These are phyloP conservation scores for Hexamita inflata DNA, from an alignment of 208 protist genomes.

Conservation along the genomic window DNA sequence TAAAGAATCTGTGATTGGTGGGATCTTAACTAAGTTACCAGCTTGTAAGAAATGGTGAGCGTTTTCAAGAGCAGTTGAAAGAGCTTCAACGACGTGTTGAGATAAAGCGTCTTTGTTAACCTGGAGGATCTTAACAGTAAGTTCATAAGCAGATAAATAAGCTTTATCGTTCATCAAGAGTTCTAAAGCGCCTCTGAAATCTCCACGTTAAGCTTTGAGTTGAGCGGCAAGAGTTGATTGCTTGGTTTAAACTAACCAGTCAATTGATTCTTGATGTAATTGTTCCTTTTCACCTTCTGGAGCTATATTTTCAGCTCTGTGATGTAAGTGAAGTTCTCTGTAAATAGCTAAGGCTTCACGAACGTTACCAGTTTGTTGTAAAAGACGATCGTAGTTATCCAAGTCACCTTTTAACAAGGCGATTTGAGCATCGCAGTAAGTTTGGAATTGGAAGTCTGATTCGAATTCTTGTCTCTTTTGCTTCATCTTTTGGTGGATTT, in stretches of 20 bases:
- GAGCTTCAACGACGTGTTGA: not conserved
- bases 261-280: slow-evolving; percentile 1
- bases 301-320: slow-evolving; percentile 2
- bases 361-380: not conserved
- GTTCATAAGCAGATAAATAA: slow-evolving; percentile 26
- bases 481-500: not conserved
- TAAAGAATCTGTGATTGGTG: not conserved
- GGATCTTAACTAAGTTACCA: not conserved
- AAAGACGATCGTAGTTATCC: slow-evolving; percentile 1
- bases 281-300: too few species aligned
- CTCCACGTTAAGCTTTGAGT: slow-evolving; percentile 4
- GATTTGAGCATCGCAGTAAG: slow-evolving; percentile 17
- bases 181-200: slow-evolving; percentile 19
- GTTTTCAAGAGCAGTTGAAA: not conserved
- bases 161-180: slow-evolving; percentile 22
- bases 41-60: slow-evolving; percentile 14
- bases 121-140: not conserved
- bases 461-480: not conserved
- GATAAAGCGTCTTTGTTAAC: too few species aligned
- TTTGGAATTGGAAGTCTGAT: not conserved
- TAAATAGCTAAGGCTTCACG: slow-evolving; percentile 5
- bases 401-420: not conserved
- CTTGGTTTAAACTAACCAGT: not conserved
- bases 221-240: not conserved
- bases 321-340: slow-evolving; percentile 1